A percentile compares a stretch with the other conserved stretches of the same genome.
Evolutionary conservation across 2,329 filamentous ascomycete species (phyloP).

Genomic region (Fusarium sp.): DNA sequence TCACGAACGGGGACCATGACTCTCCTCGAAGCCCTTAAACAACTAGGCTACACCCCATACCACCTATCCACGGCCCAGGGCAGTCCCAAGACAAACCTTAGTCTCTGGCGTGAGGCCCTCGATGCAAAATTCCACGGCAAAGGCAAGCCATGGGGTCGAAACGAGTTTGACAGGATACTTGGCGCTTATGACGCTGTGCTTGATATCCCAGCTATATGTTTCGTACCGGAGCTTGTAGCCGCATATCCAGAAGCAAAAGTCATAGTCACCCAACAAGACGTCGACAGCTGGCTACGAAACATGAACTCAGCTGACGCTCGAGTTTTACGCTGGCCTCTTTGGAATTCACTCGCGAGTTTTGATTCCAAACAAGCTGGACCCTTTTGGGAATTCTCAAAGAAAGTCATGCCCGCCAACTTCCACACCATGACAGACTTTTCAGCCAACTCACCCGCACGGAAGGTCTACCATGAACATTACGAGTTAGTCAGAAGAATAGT

Average conservation of each 20-base stretch:
- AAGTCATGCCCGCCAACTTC: conserved; percentile 16
- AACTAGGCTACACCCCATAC: conserved; percentile 31
- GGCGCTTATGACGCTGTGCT: conserved; percentile 24
- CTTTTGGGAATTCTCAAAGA: conserved; percentile 34
- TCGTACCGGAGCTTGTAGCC: conserved; percentile 31
- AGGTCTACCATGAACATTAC: conserved; percentile 20
- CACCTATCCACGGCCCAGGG: conserved; percentile 20
- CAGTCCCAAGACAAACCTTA: conserved; percentile 18
- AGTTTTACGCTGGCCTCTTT: conserved; percentile 32
- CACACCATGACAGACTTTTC: conserved; percentile 28
- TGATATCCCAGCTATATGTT: conserved; percentile 31
- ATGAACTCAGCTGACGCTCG: conserved; percentile 28
- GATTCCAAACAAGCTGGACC: conserved; percentile 13
- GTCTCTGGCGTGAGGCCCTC: conserved; percentile 37
- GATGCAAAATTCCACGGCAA: conserved; percentile 32
- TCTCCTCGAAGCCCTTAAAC: conserved; percentile 16
- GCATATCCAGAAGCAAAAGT: conserved; percentile 37
- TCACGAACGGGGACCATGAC: conserved; percentile 24
- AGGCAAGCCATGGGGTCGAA: conserved; percentile 28
- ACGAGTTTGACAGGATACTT: conserved; percentile 34
- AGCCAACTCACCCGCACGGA: conserved; percentile 9
- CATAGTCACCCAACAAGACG: conserved; percentile 23
- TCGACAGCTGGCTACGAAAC: conserved; percentile 26
- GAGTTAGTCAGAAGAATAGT: conserved; percentile 4
- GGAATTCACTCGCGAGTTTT: conserved; percentile 27